Conservation (phyloP, 2,329 filamentous ascomycete species). For the Lasiodiplodia sp. region DNA sequence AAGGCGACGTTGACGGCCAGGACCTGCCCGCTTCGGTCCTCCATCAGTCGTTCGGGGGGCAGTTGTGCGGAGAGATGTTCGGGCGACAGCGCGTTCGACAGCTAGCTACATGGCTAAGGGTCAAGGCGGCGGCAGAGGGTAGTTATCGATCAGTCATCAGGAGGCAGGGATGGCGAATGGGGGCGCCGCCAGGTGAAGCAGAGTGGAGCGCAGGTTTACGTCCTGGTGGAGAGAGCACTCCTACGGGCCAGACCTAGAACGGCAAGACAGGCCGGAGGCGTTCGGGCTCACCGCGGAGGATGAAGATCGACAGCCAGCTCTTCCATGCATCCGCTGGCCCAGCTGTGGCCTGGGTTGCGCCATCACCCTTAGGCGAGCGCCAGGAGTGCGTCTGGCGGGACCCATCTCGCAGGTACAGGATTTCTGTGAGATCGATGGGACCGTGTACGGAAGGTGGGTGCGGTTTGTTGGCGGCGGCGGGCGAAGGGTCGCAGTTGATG, state of each 20-base stretch:
- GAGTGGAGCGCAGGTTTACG: constrained; percentile 4
- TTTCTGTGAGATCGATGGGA: background rate
- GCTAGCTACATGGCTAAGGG: background rate
- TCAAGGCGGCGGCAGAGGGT: constrained; percentile 8
- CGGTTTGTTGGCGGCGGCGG: background rate
- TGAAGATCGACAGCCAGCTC: constrained; percentile 3
- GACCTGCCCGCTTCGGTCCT: constrained; percentile 37
- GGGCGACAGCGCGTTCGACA: background rate
- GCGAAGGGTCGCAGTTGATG: background rate
- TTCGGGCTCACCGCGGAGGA: constrained; percentile 16
- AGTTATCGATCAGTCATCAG: constrained; percentile 25
- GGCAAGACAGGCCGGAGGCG: constrained; percentile 12
- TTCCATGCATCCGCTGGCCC: background rate
- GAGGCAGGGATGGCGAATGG: constrained; percentile 7
- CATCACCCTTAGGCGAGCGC: background rate
- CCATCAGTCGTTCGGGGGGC: constrained; percentile 25
- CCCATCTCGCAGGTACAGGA: background rate
- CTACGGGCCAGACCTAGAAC: constrained; percentile 8
- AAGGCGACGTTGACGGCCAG: constrained; percentile 45
- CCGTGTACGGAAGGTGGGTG: background rate
- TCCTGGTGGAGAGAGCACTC: constrained; percentile 13
- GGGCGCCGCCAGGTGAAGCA: constrained; percentile 17
- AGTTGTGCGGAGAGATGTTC: constrained; percentile 12
- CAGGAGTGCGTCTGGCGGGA: background rate
- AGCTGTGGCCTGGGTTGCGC: background rate